Evolutionary conservation across 805 yeast species (phyloP), one percentile per base, ranked within the genome.

Genomic region (Cyberlindnera misumaiensis): DNA sequence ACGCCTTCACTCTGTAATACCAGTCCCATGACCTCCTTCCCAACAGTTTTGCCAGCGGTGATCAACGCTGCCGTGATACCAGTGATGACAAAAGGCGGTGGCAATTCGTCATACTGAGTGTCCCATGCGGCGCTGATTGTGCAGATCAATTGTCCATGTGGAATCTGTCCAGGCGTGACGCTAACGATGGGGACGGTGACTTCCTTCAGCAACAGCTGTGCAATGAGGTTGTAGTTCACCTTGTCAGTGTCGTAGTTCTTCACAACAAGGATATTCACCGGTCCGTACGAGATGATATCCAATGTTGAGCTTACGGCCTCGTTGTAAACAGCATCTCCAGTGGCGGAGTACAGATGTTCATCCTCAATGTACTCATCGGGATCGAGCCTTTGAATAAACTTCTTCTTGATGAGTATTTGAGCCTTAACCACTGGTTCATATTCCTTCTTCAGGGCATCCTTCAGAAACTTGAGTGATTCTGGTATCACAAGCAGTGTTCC

Each of bases 11-110:
- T 69, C 43, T 77, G 75, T 32, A 73, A 58, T 43, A 37, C 56
- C 28, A 41, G 46, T 8, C 26, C 54, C 43, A 30, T 39, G 25
- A 44, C 49, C 41, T 16, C 41, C 28, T n/a, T 45, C 9, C 25
- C 37, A 46, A 49, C 4, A 12, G 24, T 24, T 15, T 25, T 46
- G 16, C 25, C 55, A 14, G 43, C 53, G 41, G 67, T 65, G 14
- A 56, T 52, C 4, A 65, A 43, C 1, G 73, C 63, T n/a, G 77
- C 84, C 8, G 70, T 48, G 17, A 74, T 67, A 0, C 83, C 84
- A 1, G 83, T 73, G 20, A 80, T 58, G 38, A 72, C 72, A 53
- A 75, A 81, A 0, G 86, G 87, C 2, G 86, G 84, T 15, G 53
- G 59, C 38, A 80, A 56, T 45, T 17, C 56, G 28, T 22, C 1